Percentiles rank a stretch among this genome's conserved stretches.
Conservation (phyloP, 495 filamentous ascomycete species). For the Penicillium roqueforti region DNA sequence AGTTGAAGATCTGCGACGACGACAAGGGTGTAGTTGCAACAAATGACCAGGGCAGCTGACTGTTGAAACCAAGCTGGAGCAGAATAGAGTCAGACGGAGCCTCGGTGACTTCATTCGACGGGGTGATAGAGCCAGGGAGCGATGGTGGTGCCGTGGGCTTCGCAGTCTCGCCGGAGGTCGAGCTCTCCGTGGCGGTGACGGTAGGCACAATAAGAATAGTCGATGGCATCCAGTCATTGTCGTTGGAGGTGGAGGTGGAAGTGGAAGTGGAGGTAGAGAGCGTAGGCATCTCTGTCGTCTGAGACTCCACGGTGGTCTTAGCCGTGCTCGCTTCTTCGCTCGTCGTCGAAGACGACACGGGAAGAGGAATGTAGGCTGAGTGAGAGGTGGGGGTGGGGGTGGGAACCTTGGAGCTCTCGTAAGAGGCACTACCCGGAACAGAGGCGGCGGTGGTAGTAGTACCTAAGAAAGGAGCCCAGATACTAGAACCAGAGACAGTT, state of each 20-base stretch:
- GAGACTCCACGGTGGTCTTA: constrained; percentile 24
- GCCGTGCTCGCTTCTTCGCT: constrained; percentile 9
- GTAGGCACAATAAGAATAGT: constrained; percentile 25
- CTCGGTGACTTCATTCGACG: constrained; percentile 48
- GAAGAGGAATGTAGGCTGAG: constrained; percentile 18
- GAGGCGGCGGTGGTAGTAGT: constrained; percentile 9
- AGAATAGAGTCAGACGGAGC: constrained; percentile 60
- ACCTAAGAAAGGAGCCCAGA: constrained; percentile 15
- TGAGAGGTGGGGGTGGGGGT: constrained; percentile 22
- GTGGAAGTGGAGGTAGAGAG: constrained; percentile 15
- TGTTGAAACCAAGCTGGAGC: constrained; percentile 82
- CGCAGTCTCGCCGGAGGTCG: constrained; percentile 36
- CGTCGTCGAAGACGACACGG: constrained; percentile 5
- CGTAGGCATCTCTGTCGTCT: constrained; percentile 15
- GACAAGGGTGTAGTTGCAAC: constrained; percentile 66
- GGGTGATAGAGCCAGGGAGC: constrained; percentile 73
- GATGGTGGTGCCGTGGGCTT: constrained; percentile 46
- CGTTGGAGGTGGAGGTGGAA: constrained; percentile 17
- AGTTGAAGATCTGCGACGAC: constrained; percentile 81
- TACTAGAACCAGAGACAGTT: constrained; percentile 11
- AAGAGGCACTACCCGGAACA: constrained; percentile 9
- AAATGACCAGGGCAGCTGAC: constrained; percentile 75
- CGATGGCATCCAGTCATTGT: constrained; percentile 27
- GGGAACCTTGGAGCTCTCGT: constrained; percentile 11
- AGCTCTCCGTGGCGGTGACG: constrained; percentile 21